Evolutionary conservation across 2,329 filamentous ascomycete genomes (phyloP), one percentile per base, ranked within the genome.

Genomic region (Cucurbitaria berberidis): DNA sequence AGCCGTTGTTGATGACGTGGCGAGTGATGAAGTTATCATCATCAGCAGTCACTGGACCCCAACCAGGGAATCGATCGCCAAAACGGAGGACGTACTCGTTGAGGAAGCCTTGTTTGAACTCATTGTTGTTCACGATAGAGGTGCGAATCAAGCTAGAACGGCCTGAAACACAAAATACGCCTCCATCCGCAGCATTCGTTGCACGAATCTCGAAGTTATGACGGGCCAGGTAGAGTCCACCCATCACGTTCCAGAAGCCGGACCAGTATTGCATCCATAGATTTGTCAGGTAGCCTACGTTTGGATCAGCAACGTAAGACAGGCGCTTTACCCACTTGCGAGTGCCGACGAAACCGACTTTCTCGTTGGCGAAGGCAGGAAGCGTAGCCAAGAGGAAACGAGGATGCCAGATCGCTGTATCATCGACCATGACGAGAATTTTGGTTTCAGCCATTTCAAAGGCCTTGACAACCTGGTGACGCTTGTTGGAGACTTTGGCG

Each of bases 21-120:
- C 84, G 76, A 0, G 84, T 86, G 22, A 83, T 73, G 57, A 81
- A 86, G 24, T 67, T 70, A 38, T 74, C 69, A n/a, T 74, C 70
- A 11, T 70, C 70, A 1, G 68, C 60, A 8, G 60, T 61, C 3
- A 72, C 45, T 8, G 61, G 65, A 6, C 64, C 64, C 27, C 51
- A 55, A 3, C 63, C 63, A 8, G 44, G 40, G 26, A 55, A 51
- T 6, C 24, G 8, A 2, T 50, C 30, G 39, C 36, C 45, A 35
- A 49, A n/a, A 8, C 38, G 38, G 7, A 57, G 40, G 10, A 66
- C 16, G 29, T 58, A 58, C 42, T 72, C 68, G 22, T 67, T 56
- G 0, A 53, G 32, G 30, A 67, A 73, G 0, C 43, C 55, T 4
- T 55, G 8, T 5, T 56, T 32, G 41, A 75, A 74, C 0, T 39